These are phyloP conservation scores for Cryptosporidium canis DNA, from an alignment of 169 alveolate species.

Conservation along the genomic window DNA sequence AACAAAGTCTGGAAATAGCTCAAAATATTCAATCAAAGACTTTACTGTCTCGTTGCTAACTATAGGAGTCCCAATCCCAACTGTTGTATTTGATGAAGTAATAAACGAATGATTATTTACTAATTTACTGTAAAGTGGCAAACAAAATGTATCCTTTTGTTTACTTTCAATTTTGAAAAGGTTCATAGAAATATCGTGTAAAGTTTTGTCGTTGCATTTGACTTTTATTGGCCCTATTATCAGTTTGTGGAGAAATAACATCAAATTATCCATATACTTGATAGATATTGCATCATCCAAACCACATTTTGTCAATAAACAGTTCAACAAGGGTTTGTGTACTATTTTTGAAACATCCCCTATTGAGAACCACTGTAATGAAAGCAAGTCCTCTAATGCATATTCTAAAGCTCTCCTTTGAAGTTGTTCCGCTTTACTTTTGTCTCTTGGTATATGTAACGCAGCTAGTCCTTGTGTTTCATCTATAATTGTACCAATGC, in stretches of 20 bases:
- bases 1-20: slow-evolving; percentile 18
- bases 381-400: slow-evolving; percentile 30
- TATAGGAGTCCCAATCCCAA: slow-evolving; percentile 17
- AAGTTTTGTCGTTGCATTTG: slow-evolving; percentile 8
- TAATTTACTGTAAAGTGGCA: slow-evolving; percentile 22
- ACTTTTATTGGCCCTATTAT: slow-evolving; percentile 28
- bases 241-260: background rate
- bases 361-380: slow-evolving; percentile 40
- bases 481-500: background rate
- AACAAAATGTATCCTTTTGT: background rate
- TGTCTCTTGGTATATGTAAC: background rate
- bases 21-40: background rate
- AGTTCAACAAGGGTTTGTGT: slow-evolving; percentile 4
- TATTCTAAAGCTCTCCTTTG: slow-evolving; percentile 26
- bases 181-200: slow-evolving; percentile 39
- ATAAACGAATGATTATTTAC: background rate
- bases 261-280: slow-evolving; percentile 11
- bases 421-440: background rate
- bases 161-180: background rate
- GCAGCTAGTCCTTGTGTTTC: background rate
- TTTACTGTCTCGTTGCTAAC: slow-evolving; percentile 38
- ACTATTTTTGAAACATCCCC: slow-evolving; percentile 22
- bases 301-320: background rate
- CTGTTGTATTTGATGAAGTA: slow-evolving; percentile 19
- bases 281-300: background rate